Base-by-base conservation (phyloP, 2,329 filamentous ascomycete genomes). In the Fusarium beomiforme region DNA sequence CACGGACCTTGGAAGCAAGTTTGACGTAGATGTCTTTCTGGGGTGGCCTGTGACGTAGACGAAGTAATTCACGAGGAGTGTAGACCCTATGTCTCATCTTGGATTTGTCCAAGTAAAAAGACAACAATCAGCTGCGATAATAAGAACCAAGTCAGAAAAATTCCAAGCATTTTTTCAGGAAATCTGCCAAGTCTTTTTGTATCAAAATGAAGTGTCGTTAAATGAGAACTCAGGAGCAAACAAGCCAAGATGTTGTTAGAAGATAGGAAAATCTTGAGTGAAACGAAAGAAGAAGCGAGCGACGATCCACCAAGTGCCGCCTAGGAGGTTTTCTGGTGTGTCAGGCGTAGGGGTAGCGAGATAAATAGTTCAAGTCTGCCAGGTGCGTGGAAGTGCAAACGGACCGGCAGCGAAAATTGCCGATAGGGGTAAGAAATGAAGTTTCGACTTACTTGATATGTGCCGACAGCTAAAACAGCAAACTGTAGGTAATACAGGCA, bases 61-160 rank as follows among this genome's bases (percentile, higher is more conserved):
- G 74, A 46, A 87, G 76, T n/a, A 88, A 79, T 75, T 88, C 84
- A 37, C 78, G 75, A 54, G 83, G 76, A 12, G 80, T 81, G 70
- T 88, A 88, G 14, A 74, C 81, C 44, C 79, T 80, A 16, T 80
- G 78, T 58, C 78, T 77, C 85, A 87, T 87, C 58, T 76, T 76
- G 75, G 76, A 57, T 49, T 75, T 65, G 64, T 83, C 72, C 67
- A 80, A 82, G 67, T 79, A 81, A 69, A 84, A 84, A 64, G 85
- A n/a, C 49, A 65, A 72, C 12, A 49, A 37, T 74, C 62, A 78
- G 67, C 77, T 79, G 76, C 56, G 55, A 61, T 74, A 66, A 77
- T 69, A 79, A 66, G 66, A 70, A 63, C 75, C 50, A 70, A 53
- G 74, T 81, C 67, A 81, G 80, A 67, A 56, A 79, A 42, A 74